Percentiles rank a stretch among this genome's conserved stretches.
These are phyloP conservation scores for Trichosanthes truncata DNA, from an alignment of 306 rosid species.

Conservation along the genomic window DNA sequence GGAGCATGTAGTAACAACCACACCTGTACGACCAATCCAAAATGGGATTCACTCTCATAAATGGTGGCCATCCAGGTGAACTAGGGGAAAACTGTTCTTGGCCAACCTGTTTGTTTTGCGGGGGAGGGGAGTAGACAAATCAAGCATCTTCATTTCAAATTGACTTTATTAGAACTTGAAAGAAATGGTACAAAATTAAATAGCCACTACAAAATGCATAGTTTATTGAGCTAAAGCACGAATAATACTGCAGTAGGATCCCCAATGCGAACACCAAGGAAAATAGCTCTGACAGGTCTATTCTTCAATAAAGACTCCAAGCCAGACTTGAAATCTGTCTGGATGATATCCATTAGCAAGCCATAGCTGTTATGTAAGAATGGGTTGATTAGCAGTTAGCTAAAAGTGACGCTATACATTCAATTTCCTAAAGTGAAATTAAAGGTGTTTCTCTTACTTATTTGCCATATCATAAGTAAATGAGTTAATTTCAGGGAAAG, in stretches of 20 bases:
- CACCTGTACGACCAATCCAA: constrained; percentile 97
- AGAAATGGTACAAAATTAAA: not conserved
- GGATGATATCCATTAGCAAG: constrained; percentile 69
- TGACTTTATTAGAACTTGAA: not conserved
- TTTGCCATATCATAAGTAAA: constrained; percentile 70
- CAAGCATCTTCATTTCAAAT: not conserved
- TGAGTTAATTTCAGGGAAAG: constrained; percentile 77
- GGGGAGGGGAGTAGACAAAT: not conserved
- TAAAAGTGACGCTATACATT: not conserved
- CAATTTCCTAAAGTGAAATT: constrained; percentile 1
- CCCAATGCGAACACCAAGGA: constrained; percentile 93
- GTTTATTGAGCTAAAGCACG: constrained; percentile 8
- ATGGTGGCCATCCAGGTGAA: constrained; percentile 93
- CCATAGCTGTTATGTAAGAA: constrained; percentile 60
- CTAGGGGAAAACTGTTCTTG: constrained; percentile 98
- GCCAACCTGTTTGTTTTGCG: constrained; percentile 50
- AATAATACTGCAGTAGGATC: constrained; percentile 94
- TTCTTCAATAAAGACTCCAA: constrained; percentile 72
- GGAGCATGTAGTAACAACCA: not conserved
- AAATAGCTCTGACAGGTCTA: constrained; percentile 79
- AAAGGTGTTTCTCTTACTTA: constrained; percentile 42
- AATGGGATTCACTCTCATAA: constrained; percentile 97
- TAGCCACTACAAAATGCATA: not conserved
- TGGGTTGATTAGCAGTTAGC: not conserved
- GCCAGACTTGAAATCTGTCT: constrained; percentile 84